These are phyloP conservation scores for Mycena belliarum DNA, from an alignment of 768 basidiomycete species.

Conservation along the genomic window DNA sequence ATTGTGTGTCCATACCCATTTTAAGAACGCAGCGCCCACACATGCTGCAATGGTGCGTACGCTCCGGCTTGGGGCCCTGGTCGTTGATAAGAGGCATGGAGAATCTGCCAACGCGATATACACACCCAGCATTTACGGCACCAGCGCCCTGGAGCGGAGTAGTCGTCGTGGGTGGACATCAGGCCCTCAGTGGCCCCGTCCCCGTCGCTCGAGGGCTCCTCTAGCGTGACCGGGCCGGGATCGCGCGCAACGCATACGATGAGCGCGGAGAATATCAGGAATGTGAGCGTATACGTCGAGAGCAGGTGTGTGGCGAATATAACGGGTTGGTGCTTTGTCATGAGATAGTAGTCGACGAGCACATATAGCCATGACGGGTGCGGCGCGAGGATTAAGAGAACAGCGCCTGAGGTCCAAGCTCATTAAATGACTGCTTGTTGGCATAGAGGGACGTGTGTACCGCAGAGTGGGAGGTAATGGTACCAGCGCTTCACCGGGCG, in stretches of 20 bases:
- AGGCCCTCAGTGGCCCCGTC: conserved; percentile 62
- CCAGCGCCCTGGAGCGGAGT: conserved; percentile 61
- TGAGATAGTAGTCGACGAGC: conserved; percentile 67
- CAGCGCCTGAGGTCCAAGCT: conserved; percentile 34
- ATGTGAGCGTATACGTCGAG: conserved; percentile 64
- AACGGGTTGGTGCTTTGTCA: conserved; percentile 47
- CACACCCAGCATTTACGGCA: conserved; percentile 75
- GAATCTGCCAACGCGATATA: not conserved
- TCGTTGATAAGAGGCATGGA: not conserved
- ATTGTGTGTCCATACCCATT: conserved; percentile 59
- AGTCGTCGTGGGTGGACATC: conserved; percentile 51
- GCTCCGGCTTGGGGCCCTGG: conserved; percentile 72
- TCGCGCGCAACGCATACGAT: conserved; percentile 73
- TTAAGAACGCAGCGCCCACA: conserved; percentile 83
- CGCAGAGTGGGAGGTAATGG: conserved; percentile 56
- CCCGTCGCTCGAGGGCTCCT: conserved; percentile 26
- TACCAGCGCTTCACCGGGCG: conserved; percentile 50
- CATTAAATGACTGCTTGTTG: not conserved
- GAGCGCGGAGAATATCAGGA: conserved; percentile 71
- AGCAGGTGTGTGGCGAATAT: conserved; percentile 56
- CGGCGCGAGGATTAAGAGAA: conserved; percentile 64
- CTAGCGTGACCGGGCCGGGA: conserved; percentile 59
- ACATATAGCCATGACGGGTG: conserved; percentile 74
- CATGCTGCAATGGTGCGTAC: conserved; percentile 74
- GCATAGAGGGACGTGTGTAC: conserved; percentile 35